These are phyloP conservation scores for Clarkia xantiana DNA, from an alignment of 345 rosid species.

Conservation along the genomic window DNA sequence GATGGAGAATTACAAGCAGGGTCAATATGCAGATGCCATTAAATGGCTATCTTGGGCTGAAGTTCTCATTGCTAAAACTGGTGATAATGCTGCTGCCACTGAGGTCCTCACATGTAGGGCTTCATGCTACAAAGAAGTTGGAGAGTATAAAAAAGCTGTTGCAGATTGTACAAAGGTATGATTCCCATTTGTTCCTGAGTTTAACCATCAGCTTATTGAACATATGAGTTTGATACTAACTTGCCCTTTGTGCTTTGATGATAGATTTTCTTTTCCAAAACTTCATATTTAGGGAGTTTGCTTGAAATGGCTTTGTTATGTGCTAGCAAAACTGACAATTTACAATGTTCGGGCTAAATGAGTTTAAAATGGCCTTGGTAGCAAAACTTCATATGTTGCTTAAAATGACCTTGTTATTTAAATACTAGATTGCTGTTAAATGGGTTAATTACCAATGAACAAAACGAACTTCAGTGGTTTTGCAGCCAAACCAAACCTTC, in stretches of 20 bases:
- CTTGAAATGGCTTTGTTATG: too few species aligned
- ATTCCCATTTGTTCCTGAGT: background rate
- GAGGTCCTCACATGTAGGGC: conserved; percentile 84
- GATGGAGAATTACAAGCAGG: conserved; percentile 71
- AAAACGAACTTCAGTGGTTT: too few species aligned
- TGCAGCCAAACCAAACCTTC: too few species aligned
- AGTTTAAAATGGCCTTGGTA: too few species aligned
- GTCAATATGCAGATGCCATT: conserved; percentile 93
- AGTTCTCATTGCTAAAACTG: conserved; percentile 60
- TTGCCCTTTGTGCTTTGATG: background rate
- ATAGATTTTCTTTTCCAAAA: too few species aligned
- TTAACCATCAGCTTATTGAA: background rate
- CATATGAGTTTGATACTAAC: background rate
- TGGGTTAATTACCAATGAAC: too few species aligned
- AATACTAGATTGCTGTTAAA: too few species aligned
- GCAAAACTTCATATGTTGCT: too few species aligned
- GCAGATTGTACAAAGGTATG: conserved; percentile 85
- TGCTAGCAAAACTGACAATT: too few species aligned
- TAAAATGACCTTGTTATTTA: too few species aligned
- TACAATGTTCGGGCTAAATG: too few species aligned
- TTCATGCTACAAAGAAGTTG: conserved; percentile 97
- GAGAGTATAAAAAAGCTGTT: conserved; percentile 97
- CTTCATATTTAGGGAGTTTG: too few species aligned
- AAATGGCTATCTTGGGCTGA: conserved; percentile 99
- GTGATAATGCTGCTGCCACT: conserved; percentile 32